These are phyloP conservation scores for Lactarius sanguifluus DNA, from an alignment of 768 basidiomycete species.

Conservation along the genomic window DNA sequence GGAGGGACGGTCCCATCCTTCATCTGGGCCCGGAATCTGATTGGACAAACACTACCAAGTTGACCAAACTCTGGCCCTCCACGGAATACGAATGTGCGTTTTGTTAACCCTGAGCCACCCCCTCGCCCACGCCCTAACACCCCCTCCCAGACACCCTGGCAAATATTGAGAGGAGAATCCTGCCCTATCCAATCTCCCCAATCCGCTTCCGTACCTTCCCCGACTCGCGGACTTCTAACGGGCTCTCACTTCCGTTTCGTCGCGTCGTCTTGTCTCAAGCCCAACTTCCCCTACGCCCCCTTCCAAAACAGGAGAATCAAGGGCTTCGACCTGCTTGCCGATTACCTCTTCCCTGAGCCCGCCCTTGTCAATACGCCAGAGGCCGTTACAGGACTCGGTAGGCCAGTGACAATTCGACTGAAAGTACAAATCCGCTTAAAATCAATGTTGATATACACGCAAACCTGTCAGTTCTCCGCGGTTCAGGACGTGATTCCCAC, in stretches of 20 bases:
- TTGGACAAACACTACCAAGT: constrained; percentile 55
- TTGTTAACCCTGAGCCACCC: constrained; percentile 14
- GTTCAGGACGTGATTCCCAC: constrained; percentile 15
- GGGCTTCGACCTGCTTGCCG: constrained; percentile 64
- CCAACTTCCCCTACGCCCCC: constrained; percentile 73
- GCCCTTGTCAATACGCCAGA: constrained; percentile 17
- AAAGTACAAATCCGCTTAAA: constrained; percentile 1
- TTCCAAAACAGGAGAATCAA: constrained; percentile 51
- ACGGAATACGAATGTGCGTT: constrained; percentile 69
- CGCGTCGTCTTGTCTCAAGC: constrained; percentile 62
- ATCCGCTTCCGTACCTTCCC: constrained; percentile 73
- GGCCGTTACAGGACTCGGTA: constrained; percentile 2
- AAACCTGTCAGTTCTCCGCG: constrained; percentile 10
- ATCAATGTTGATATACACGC: not conserved
- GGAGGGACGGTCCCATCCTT: constrained; percentile 57
- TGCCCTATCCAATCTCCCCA: constrained; percentile 51
- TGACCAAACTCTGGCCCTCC: constrained; percentile 64
- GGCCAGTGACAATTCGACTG: constrained; percentile 17
- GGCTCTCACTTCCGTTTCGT: constrained; percentile 67
- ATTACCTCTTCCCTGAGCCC: constrained; percentile 45
- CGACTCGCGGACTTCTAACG: constrained; percentile 56
- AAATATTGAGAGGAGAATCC: constrained; percentile 42
- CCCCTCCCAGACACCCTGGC: constrained; percentile 43
- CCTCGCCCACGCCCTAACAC: constrained; percentile 7
- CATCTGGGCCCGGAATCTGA: constrained; percentile 47